Evolutionary conservation across 768 basidiomycete genomes (phyloP), one percentile per base, ranked within the genome.

Genomic region (Termitomyces sp.): DNA sequence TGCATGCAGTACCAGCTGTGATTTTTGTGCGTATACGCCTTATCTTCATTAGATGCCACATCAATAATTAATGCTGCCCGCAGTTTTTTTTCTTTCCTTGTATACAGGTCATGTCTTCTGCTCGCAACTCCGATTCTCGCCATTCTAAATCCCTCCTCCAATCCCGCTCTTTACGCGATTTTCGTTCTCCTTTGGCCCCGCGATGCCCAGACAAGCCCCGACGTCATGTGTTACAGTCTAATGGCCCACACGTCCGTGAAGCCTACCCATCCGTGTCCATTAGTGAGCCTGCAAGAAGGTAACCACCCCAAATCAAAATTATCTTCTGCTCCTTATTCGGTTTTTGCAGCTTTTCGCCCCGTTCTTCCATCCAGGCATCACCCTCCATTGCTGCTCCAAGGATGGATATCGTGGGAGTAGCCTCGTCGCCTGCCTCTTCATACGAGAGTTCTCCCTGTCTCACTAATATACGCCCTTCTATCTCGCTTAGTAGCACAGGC

Each of bases 101-200:
- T 59, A 58, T 60, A 55, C 61, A 60, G 59, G 59, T 50, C 57
- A 63, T 65, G 64, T 49, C 61, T 63, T 55, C 64, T 47, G 46
- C 57, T 55, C 57, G 58, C 13, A 36, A 27, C 39, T 33, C 57
- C 20, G 61, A 60, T n/a, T 39, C 57, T 54, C 56, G 56, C 41
- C 51, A 60, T 41, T 53, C 39, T 27, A 41, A 42, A 37, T 42
- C 62, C 55, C 60, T 62, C 55, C 52, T 58, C 11, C 54, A 62
- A 33, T 60, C 62, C 36, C 61, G 58, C 42, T 65, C 61, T 52
- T 44, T 65, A 24, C 58, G 57, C 47, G 66, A 67, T 56, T 59
- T 66, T 39, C 57, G 45, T 37, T 49, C 55, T 41, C 57, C 57
- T 16, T 47, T 49, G 22, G 58, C 62, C 16, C 37, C 54, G 27